Conservation (phyloP, 495 filamentous ascomycete genomes). For the Pyrenopolyporus hunteri region DNA sequence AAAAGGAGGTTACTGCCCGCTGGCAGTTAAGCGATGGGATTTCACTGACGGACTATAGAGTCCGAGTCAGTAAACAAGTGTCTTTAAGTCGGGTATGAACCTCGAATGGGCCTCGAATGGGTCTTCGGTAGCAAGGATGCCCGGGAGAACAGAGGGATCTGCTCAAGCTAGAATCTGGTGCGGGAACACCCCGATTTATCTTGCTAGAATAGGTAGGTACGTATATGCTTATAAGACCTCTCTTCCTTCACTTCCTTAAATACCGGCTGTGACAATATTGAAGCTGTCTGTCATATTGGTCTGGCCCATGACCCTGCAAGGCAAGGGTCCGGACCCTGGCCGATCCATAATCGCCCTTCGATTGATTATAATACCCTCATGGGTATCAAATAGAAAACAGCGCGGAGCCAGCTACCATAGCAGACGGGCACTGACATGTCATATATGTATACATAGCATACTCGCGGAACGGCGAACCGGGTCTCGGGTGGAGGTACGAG, state of each 20-base stretch:
- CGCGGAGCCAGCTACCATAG: constrained; percentile 7
- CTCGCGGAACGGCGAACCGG: neutral
- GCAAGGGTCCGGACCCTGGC: constrained; percentile 22
- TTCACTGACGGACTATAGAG: constrained; percentile 30
- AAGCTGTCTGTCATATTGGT: neutral
- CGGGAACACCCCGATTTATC: constrained; percentile 35
- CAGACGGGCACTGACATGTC: constrained; percentile 13
- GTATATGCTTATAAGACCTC: too few relatives aligned
- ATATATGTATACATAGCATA: constrained; percentile 7
- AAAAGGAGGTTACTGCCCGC: constrained; percentile 25
- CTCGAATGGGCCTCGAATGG: constrained; percentile 12
- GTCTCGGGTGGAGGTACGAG: neutral
- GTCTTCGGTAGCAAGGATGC: constrained; percentile 28
- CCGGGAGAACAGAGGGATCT: constrained; percentile 19
- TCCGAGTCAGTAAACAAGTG: constrained; percentile 19
- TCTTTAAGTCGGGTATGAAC: constrained; percentile 8
- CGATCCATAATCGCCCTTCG: constrained; percentile 4
- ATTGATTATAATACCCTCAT: constrained; percentile 2
- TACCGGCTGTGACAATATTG: too few relatives aligned
- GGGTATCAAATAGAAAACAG: constrained; percentile 1
- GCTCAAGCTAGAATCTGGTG: constrained; percentile 20
- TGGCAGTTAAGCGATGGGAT: constrained; percentile 32
- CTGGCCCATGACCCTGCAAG: constrained; percentile 15
- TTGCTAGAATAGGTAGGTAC: neutral
- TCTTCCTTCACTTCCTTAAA: too few relatives aligned